These are phyloP conservation scores for Fimicolochytrium jonesii DNA, from an alignment of 192 early-diverging fungal genomes.

Conservation along the genomic window DNA sequence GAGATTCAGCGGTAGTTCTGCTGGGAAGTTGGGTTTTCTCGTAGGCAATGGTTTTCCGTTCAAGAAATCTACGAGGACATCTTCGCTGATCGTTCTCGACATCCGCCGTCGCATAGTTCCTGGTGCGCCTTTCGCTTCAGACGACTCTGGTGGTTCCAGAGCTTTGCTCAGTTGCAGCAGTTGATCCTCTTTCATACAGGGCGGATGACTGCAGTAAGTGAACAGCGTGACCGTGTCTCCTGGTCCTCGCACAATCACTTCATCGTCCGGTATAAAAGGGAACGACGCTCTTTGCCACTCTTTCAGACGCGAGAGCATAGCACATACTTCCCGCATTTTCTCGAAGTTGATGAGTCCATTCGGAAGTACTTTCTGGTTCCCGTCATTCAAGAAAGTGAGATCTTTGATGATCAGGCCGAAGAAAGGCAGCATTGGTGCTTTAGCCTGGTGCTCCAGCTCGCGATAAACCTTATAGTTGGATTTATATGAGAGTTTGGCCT, in stretches of 20 bases:
- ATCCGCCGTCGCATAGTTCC: background rate
- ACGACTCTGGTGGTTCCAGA: constrained; percentile 20
- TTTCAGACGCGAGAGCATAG: constrained; percentile 5
- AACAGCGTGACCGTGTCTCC: constrained; percentile 16
- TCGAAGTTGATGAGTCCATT: constrained; percentile 34
- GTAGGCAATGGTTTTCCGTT: too few species aligned
- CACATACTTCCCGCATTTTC: constrained; percentile 23
- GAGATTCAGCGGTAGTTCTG: too few species aligned
- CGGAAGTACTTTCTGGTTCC: constrained; percentile 21
- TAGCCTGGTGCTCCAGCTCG: constrained; percentile 24
- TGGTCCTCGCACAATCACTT: background rate
- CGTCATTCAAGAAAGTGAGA: constrained; percentile 36
- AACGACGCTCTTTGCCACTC: constrained; percentile 20
- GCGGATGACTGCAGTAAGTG: constrained; percentile 26
- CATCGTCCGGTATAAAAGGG: constrained; percentile 25
- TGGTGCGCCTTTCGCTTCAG: background rate
- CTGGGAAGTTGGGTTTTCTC: too few species aligned
- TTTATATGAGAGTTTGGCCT: constrained; percentile 22
- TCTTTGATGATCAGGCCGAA: constrained; percentile 41
- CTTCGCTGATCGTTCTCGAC: too few species aligned
- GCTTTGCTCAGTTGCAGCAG: constrained; percentile 16
- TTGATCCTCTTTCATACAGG: constrained; percentile 25
- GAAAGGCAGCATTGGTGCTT: constrained; percentile 33
- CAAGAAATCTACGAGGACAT: too few species aligned
- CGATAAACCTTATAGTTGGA: constrained; percentile 35